Base-by-base conservation (phyloP, 306 rosid species). In the Pyrus pyrifolia region DNA sequence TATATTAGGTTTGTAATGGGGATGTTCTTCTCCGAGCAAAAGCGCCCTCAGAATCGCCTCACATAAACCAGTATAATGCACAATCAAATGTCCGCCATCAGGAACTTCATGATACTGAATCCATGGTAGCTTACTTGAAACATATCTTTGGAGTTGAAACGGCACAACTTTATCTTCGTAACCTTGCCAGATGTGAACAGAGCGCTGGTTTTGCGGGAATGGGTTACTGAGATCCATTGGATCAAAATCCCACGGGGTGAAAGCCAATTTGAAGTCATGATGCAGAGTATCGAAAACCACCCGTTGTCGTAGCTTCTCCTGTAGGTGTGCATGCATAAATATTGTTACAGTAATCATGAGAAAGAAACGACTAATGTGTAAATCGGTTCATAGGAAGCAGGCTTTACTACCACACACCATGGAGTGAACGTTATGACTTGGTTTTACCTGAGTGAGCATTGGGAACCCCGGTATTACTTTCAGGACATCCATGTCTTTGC, bases 161-260 rank as follows among this genome's bases (percentile, higher is more conserved):
- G 98, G 97, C 80, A 94, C 98, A 22, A 94, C 95, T 81, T 90
- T 91, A 66, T 94, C 98, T 78, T 94, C 98, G 42, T 79, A 90
- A 11, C 98, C 98, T 69, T 94, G 98, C 97, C 97, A 94, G 58
- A 94, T 89, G 83, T 94, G 98, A 52, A 88, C 95, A 51, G 58
- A 53, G 30, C 89, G 87, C 67, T 59, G 83, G 58, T 90, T 89
- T 21, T 81, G 70, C 11, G 90, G 82, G 55, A 89, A 94, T 19
- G 98, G 98, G 81, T 87, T 86, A n/a, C 78, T 83, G 18, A 94
- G 81, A 70, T 91, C 85, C 77, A 87, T 27, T 3, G 98, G 97
- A 65, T 94, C 94, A 22, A 92, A 94, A 72, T 89, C 96, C 98
- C 98, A 94, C 5, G 87, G 78, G 4, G 92, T 87, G 76, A 87